These are phyloP conservation scores for Microcyclosporella mali DNA, from an alignment of 2,329 filamentous ascomycete genomes.

Conservation along the genomic window DNA sequence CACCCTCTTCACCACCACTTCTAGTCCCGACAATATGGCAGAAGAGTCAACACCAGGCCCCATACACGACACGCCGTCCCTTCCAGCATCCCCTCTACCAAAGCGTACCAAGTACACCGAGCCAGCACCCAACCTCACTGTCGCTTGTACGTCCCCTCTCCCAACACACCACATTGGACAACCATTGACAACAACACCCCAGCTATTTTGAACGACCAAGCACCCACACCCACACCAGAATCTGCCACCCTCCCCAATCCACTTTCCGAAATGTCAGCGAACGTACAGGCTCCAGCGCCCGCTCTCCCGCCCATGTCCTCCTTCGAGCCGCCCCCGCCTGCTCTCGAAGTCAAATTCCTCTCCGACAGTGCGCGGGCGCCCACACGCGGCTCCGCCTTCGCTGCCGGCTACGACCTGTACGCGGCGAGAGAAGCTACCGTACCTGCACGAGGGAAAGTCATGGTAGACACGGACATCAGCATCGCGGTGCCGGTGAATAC, in stretches of 20 bases:
- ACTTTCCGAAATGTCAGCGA: slow-evolving; percentile 20
- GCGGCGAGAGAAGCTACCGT: slow-evolving; percentile 64
- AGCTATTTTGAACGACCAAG: slow-evolving; percentile 34
- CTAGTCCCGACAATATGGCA: slow-evolving; percentile 18
- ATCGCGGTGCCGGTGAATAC: slow-evolving; percentile 88
- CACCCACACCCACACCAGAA: slow-evolving; percentile 30
- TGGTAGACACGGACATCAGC: slow-evolving; percentile 85
- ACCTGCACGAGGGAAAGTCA: slow-evolving; percentile 72
- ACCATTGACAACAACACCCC: slow-evolving; percentile 5
- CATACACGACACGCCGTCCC: slow-evolving; percentile 48
- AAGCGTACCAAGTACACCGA: slow-evolving; percentile 69
- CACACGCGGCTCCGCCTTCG: slow-evolving; percentile 80
- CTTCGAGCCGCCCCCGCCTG: slow-evolving; percentile 43
- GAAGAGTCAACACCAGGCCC: slow-evolving; percentile 29
- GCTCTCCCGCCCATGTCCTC: slow-evolving; percentile 11
- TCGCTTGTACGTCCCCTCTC: slow-evolving; percentile 27
- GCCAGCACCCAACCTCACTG: slow-evolving; percentile 32
- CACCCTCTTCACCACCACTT: too few relatives aligned
- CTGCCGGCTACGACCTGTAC: slow-evolving; percentile 93
- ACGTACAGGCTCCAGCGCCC: slow-evolving; percentile 8
- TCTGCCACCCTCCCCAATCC: slow-evolving; percentile 21
- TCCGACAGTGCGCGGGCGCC: slow-evolving; percentile 72
- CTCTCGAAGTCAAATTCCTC: slow-evolving; percentile 82
- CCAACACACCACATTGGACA: background rate
- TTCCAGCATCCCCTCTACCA: slow-evolving; percentile 66